Conservation (phyloP, 2,329 filamentous ascomycete species). For the Beauveria bassiana region DNA sequence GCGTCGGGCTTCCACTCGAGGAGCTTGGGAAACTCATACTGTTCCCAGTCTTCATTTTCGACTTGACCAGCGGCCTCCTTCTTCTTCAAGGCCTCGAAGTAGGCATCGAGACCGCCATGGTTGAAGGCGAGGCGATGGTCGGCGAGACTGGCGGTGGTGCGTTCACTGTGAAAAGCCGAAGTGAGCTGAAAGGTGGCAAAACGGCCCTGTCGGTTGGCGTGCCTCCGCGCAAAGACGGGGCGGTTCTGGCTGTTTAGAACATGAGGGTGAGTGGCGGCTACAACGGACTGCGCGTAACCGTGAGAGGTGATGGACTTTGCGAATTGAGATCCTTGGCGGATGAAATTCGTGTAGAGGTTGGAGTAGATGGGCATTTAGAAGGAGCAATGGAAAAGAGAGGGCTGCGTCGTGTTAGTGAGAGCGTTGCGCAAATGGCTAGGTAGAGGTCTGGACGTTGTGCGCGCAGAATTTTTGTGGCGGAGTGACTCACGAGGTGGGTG, state of each 20-base stretch:
- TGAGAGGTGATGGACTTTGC: constrained; percentile 94
- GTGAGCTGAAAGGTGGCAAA: constrained; percentile 56
- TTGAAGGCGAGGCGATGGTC: constrained; percentile 48
- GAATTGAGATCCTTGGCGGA: constrained; percentile 80
- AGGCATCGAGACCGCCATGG: constrained; percentile 73
- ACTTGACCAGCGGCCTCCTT: constrained; percentile 55
- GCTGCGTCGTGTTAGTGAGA: constrained; percentile 11
- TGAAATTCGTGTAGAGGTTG: constrained; percentile 68
- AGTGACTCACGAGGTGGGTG: constrained; percentile 6
- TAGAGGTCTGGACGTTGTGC: neutral
- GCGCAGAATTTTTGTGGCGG: neutral
- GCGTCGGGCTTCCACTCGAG: constrained; percentile 77
- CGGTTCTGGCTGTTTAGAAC: constrained; percentile 67
- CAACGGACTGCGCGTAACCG: constrained; percentile 95
- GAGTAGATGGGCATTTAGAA: constrained; percentile 87
- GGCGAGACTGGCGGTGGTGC: constrained; percentile 39
- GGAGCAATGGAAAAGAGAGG: constrained; percentile 46
- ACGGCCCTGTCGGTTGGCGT: constrained; percentile 45
- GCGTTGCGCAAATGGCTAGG: neutral
- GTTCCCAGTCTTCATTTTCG: constrained; percentile 73
- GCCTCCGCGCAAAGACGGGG: constrained; percentile 53
- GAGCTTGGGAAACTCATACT: constrained; percentile 80
- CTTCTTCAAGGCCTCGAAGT: constrained; percentile 84
- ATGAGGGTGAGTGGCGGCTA: constrained; percentile 81
- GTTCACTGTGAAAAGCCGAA: constrained; percentile 65